A percentile compares a stretch with the other conserved stretches of the same genome.
Conservation (phyloP, 148 eudicot species). For the Vaccinium corymbosum region DNA sequence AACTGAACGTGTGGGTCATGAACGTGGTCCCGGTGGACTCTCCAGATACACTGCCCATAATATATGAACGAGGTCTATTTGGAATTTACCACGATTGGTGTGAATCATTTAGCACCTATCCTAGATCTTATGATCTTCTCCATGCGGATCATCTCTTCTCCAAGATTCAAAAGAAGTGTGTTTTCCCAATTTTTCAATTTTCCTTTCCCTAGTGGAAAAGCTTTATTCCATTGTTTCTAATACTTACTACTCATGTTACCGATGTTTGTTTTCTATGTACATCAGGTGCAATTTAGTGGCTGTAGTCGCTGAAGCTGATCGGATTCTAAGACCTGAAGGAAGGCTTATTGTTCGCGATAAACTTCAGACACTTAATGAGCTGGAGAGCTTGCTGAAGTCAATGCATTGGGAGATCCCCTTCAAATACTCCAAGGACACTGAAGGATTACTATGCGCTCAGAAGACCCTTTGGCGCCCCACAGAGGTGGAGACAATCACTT, state of each 20-base stretch:
- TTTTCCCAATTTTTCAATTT: background rate
- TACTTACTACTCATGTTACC: background rate
- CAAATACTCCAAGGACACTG: constrained; percentile 43
- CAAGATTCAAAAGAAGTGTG: constrained; percentile 47
- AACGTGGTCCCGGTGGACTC: constrained; percentile 54
- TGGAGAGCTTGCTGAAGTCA: constrained; percentile 42
- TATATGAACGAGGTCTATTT: constrained; percentile 61
- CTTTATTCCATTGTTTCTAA: background rate
- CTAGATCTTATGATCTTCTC: constrained; percentile 62
- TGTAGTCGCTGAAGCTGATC: constrained; percentile 48
- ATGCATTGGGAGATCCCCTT: constrained; percentile 50
- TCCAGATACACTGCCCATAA: constrained; percentile 62
- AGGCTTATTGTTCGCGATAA: constrained; percentile 50
- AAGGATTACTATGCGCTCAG: constrained; percentile 47
- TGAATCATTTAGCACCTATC: constrained; percentile 66
- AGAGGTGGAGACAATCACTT: constrained; percentile 27
- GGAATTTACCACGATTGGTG: constrained; percentile 74
- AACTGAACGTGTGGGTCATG: constrained; percentile 60
- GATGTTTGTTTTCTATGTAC: background rate
- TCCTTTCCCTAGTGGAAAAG: background rate
- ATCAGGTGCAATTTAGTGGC: constrained; percentile 44
- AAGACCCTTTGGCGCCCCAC: constrained; percentile 55
- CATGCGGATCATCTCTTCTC: constrained; percentile 71
- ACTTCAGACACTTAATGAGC: constrained; percentile 29
- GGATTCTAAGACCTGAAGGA: constrained; percentile 57